Base-by-base conservation (phyloP, 306 rosid genomes). In the Acacia confusa region DNA sequence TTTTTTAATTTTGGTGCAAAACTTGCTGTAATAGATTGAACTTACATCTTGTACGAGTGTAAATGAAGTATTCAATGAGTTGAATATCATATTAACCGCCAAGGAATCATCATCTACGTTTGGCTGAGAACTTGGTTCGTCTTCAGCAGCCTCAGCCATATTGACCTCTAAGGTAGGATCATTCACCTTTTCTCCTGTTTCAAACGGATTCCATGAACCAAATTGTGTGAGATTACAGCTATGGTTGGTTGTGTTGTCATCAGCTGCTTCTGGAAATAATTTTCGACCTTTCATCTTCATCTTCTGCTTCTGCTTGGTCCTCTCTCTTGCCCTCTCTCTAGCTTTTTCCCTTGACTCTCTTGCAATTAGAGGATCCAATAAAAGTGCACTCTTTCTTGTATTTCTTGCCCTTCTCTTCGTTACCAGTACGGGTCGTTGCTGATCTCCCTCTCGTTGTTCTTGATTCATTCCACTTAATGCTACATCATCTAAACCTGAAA, bases 301-400 rank as follows among this genome's bases (percentile, higher is more conserved):
- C 52, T 40, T 69, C 73, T 69, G 52, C 73, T 69, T 69, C 74
- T 86, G 89, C 72, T 55, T 74, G 0, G 98, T 89, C 44, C 98
- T 86, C 47, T 88, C 89, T 44, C 94, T 84, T 1, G 98, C 98
- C 40, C 94, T 89, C 66, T 79, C 97, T 78, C 98, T 95, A 2
- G 98, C 98, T 74, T 66, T 88, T 44, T 86, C 93, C 82, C 98
- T 93, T 1, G 89, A 85, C 72, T 86, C 95, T 67, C 69, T 95
- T 2, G 85, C 82, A 16, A 70, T 13, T 41, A 69, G 74, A 10
- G 88, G 84, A 73, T 86, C 83, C 79, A 87, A 79, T 20, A 40
- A 79, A n/a, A 68, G 30, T 64, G 84, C 72, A 70, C 81, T 72
- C 81, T 63, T 63, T 15, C 69, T 28, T 13, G 40, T 15, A 15